Evolutionary conservation across 2,329 filamentous ascomycete genomes (phyloP).

Genomic region (Tolypocladium pustulatum): DNA sequence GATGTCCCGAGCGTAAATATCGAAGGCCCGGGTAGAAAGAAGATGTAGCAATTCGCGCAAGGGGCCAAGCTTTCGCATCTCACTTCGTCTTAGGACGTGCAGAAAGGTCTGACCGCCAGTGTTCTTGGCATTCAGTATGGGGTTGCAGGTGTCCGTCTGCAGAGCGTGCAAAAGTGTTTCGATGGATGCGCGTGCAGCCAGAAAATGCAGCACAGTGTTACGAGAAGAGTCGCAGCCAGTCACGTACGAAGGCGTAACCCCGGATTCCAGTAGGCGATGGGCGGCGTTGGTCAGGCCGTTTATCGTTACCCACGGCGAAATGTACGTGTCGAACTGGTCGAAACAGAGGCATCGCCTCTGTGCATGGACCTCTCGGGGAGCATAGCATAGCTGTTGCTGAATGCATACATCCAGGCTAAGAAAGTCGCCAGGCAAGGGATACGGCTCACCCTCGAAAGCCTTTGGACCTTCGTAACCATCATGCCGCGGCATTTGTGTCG

Average conservation of each 20-base stretch:
- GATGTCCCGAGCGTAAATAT: conserved; percentile 28
- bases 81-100: conserved; percentile 27
- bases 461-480: conserved; percentile 17
- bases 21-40: conserved; percentile 11
- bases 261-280: conserved; percentile 5
- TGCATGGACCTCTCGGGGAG: conserved; percentile 11
- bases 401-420: conserved; percentile 21
- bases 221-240: conserved; percentile 28
- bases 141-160: conserved; percentile 3
- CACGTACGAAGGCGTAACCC: conserved; percentile 5
- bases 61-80: conserved; percentile 17
- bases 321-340: conserved; percentile 10
- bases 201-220: conserved; percentile 36
- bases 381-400: conserved; percentile 9
- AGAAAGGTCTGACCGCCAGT: conserved; percentile 38
- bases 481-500: conserved; percentile 13
- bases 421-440: conserved; percentile 39
- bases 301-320: conserved; percentile 19
- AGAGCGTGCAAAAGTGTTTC: conserved; percentile 19
- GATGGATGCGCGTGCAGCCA: conserved; percentile 24
- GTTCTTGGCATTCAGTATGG: conserved; percentile 23
- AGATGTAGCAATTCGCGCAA: conserved; percentile 17
- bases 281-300: conserved; percentile 12
- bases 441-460: conserved; percentile 9
- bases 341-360: conserved; percentile 18